Evolutionary conservation across 495 filamentous ascomycete genomes (phyloP).

Genomic region (Lasiosphaeriaceae sp.): DNA sequence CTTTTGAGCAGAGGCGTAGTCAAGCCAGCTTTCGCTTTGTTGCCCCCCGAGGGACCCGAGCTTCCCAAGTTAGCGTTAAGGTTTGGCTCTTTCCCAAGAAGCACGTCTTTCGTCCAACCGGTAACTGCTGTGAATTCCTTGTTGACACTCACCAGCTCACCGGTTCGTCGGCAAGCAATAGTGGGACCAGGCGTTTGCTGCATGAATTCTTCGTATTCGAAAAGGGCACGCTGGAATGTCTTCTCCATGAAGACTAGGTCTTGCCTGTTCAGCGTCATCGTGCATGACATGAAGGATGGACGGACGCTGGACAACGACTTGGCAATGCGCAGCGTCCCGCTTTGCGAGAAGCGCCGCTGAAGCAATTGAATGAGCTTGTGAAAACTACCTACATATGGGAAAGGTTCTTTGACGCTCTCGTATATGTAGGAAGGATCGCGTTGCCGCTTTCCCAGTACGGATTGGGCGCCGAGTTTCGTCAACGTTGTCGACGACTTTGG

Average conservation of each 20-base stretch:
- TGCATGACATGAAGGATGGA: constrained; percentile 87
- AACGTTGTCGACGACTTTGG: constrained; percentile 34
- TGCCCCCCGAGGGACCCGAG: constrained; percentile 27
- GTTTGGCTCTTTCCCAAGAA: constrained; percentile 84
- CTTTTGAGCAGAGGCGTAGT: constrained; percentile 44
- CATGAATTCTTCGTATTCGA: constrained; percentile 90
- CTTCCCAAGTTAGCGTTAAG: constrained; percentile 73
- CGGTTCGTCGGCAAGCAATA: constrained; percentile 85
- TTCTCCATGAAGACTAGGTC: constrained; percentile 98
- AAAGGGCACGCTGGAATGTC: constrained; percentile 87
- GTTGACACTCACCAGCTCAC: constrained; percentile 85
- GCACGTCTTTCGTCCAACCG: constrained; percentile 88
- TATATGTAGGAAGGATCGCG: constrained; percentile 82
- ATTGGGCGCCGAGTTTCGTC: constrained; percentile 42
- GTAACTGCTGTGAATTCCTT: constrained; percentile 94
- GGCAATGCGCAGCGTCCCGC: constrained; percentile 72
- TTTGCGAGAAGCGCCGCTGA: constrained; percentile 66
- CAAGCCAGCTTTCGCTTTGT: constrained; percentile 37
- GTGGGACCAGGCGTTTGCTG: constrained; percentile 82
- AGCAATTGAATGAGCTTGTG: constrained; percentile 83
- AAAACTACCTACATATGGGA: constrained; percentile 84
- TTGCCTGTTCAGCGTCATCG: constrained; percentile 72
- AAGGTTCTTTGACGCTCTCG: constrained; percentile 80
- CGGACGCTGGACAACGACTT: constrained; percentile 84
- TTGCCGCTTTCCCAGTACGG: constrained; percentile 48